A percentile compares a stretch with the other conserved stretches of the same genome.
Conservation (phyloP, 192 early-diverging fungal species). For the Dissophora globulifera region DNA sequence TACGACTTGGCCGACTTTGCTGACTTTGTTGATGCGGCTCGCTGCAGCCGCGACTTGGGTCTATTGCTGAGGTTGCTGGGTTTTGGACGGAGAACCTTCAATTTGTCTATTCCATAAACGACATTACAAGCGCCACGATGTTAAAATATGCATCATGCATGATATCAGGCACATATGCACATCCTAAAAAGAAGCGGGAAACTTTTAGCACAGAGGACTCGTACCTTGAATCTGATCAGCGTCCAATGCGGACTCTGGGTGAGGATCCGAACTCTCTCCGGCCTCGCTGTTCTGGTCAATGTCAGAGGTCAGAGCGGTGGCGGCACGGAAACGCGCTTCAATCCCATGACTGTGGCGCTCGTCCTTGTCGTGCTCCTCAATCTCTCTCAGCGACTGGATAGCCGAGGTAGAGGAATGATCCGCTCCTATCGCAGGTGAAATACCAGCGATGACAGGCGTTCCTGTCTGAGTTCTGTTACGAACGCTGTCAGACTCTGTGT, state of each 20-base stretch:
- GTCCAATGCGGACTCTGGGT: conserved; percentile 19
- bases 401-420: conserved; percentile 8
- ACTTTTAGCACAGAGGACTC: no score
- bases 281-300: conserved; percentile 26
- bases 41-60: conserved; percentile 20
- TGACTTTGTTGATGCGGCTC: conserved; percentile 16
- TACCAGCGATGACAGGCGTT: conserved; percentile 38
- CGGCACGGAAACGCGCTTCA: conserved; percentile 11
- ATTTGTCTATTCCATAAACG: conserved; percentile 21
- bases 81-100: conserved; percentile 33
- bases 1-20: conserved; percentile 20
- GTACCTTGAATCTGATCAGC: conserved; percentile 32
- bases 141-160: no score
- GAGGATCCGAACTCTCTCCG: conserved; percentile 11
- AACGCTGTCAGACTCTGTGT: conserved; percentile 28
- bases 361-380: conserved; percentile 42
- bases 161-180: no score
- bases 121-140: not conserved
- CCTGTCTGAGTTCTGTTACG: conserved; percentile 11
- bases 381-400: conserved; percentile 27
- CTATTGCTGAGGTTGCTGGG: not conserved
- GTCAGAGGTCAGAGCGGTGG: conserved; percentile 8
- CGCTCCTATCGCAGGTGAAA: not conserved
- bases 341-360: conserved; percentile 16
- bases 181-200: no score